These are phyloP conservation scores for Phytopythium montanum DNA, from an alignment of 352 stramenopile species.

Conservation along the genomic window DNA sequence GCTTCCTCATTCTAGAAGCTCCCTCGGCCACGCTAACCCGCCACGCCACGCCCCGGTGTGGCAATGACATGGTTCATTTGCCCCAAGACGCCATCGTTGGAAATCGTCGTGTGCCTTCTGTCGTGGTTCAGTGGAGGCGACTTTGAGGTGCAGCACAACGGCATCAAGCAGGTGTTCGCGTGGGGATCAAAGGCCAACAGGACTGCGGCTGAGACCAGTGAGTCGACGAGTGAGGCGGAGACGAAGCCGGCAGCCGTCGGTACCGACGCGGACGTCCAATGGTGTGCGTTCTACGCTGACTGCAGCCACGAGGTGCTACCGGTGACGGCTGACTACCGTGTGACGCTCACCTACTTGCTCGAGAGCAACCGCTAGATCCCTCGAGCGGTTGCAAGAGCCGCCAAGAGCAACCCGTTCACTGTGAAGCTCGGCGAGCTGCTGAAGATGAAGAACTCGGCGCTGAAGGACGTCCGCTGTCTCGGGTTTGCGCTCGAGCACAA, in stretches of 20 bases:
- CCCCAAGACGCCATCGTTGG: no score
- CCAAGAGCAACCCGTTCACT: not conserved
- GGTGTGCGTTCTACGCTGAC: slow-evolving; percentile 4
- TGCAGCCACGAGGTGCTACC: not conserved
- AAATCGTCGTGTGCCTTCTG: slow-evolving; percentile 1
- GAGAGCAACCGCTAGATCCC: not conserved
- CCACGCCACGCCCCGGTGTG: no score
- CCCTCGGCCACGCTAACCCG: no score
- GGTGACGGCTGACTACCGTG: not conserved
- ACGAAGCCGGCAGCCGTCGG: not conserved
- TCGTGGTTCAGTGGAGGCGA: not conserved
- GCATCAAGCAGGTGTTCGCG: not conserved
- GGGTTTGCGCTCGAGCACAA: slow-evolving; percentile 3
- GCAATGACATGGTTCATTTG: no score
- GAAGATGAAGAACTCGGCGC: not conserved
- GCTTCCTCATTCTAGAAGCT: no score
- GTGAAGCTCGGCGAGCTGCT: not conserved
- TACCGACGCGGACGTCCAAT: not conserved
- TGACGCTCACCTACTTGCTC: slow-evolving; percentile 1
- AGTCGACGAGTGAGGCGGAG: not conserved
- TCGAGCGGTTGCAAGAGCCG: not conserved
- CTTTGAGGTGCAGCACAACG: slow-evolving; percentile 1
- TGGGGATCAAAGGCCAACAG: not conserved
- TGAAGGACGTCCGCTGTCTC: not conserved
- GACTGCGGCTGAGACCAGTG: no score